These are phyloP conservation scores for Diaporthe ampelina DNA, from an alignment of 2,329 filamentous ascomycete genomes.

Conservation along the genomic window DNA sequence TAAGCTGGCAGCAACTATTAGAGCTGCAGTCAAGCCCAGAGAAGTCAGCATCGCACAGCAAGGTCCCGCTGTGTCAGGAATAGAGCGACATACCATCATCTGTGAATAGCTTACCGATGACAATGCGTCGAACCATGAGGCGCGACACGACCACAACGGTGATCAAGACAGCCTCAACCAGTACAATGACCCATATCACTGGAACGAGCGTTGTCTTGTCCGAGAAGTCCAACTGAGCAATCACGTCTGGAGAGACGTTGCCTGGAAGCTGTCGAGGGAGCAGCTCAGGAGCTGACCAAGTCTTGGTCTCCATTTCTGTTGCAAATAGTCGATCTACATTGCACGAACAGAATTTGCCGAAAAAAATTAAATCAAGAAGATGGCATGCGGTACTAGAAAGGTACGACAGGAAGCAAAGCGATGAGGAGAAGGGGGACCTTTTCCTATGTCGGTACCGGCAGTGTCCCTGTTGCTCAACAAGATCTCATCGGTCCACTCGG, in stretches of 20 bases:
- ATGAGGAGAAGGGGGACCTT: neutral
- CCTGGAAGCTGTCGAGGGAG: slow-evolving; percentile 11
- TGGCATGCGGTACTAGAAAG: neutral
- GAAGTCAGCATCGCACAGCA: neutral
- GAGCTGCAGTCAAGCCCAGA: neutral
- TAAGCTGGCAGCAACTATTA: neutral
- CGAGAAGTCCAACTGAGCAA: slow-evolving; percentile 15
- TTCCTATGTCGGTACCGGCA: neutral
- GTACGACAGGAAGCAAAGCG: neutral
- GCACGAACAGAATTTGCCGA: neutral
- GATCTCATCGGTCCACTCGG: slow-evolving; percentile 1
- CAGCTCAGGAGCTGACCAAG: neutral
- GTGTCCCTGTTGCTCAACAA: neutral
- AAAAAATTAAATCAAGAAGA: neutral
- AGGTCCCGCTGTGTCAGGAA: neutral
- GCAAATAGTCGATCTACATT: neutral
- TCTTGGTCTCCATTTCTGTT: neutral
- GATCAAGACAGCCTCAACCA: neutral
- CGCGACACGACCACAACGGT: slow-evolving; percentile 16
- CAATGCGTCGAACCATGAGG: slow-evolving; percentile 11
- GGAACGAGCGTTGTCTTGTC: slow-evolving; percentile 16
- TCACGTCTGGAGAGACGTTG: slow-evolving; percentile 1
- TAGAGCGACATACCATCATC: slow-evolving; percentile 8
- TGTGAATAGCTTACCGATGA: slow-evolving; percentile 1
- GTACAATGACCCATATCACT: slow-evolving; percentile 9